Evolutionary conservation across 441 rosid genomes (phyloP).

Genomic region (Syzygium malaccense): DNA sequence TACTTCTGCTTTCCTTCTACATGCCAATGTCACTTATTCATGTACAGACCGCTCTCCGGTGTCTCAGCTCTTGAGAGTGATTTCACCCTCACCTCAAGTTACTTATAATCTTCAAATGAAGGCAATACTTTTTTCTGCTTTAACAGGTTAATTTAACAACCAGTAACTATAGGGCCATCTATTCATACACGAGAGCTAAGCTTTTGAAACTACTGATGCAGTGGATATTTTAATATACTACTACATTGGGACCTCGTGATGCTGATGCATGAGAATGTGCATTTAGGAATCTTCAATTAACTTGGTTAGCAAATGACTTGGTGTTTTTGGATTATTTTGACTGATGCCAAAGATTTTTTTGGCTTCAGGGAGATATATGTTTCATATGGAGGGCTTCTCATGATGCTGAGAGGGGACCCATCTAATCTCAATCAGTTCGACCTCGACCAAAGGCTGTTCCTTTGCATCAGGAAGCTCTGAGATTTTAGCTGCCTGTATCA

Average conservation of each 20-base stretch:
- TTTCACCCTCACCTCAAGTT: background rate
- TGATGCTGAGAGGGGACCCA: constrained; percentile 82
- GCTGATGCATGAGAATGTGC: background rate
- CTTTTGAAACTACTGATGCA: background rate
- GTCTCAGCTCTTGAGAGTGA: background rate
- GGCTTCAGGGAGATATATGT: constrained; percentile 65
- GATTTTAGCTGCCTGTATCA: background rate
- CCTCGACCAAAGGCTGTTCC: constrained; percentile 83
- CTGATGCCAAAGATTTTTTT: background rate
- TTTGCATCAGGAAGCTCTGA: constrained; percentile 74
- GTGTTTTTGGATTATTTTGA: background rate
- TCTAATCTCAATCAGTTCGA: constrained; percentile 59
- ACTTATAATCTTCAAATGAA: background rate
- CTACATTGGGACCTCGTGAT: background rate
- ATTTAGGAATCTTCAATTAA: background rate
- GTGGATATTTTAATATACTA: background rate
- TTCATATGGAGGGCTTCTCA: constrained; percentile 80
- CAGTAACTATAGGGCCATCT: background rate
- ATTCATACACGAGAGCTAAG: background rate
- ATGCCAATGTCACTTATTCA: background rate
- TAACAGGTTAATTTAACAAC: background rate
- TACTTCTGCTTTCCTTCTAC: background rate
- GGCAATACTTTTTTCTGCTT: background rate
- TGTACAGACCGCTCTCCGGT: background rate
- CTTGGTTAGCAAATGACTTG: background rate